Conservation (phyloP, 352 stramenopile genomes). For the Phytophthora tubulina region DNA sequence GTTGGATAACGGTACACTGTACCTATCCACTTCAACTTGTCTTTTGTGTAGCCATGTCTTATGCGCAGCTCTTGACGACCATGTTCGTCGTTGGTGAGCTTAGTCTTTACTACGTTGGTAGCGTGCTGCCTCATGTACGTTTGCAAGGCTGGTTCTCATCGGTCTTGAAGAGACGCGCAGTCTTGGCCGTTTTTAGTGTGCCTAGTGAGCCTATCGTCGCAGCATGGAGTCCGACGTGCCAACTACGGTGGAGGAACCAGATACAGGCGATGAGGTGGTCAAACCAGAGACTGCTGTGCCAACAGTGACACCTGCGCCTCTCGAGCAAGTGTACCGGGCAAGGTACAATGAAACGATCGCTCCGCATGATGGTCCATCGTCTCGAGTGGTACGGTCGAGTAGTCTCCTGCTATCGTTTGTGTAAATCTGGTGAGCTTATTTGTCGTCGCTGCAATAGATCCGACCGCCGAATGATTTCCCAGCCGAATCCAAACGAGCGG, state of each 20-base stretch:
- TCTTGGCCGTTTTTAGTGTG: conserved; percentile 6
- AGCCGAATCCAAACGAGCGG: conserved; percentile 78
- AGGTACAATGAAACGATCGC: conserved; percentile 70
- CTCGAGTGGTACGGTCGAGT: conserved; percentile 43
- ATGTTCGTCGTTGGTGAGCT: background rate
- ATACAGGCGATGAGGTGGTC: background rate
- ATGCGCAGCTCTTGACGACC: background rate
- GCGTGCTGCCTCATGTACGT: background rate
- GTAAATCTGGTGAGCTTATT: background rate
- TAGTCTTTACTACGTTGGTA: background rate
- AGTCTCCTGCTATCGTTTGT: too few species aligned
- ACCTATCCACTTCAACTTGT: conserved; percentile 31
- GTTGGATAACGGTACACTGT: conserved; percentile 11
- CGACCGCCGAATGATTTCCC: conserved; percentile 68
- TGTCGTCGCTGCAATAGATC: conserved; percentile 44
- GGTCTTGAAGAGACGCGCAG: conserved; percentile 13
- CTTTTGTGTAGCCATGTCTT: conserved; percentile 23
- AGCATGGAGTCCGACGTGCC: conserved; percentile 26
- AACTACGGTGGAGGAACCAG: conserved; percentile 15
- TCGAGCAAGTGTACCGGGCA: conserved; percentile 54
- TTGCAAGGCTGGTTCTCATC: background rate
- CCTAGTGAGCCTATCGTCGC: background rate
- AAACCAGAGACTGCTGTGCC: background rate
- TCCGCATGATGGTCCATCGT: conserved; percentile 47
- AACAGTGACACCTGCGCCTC: background rate